A percentile compares a stretch with the other conserved stretches of the same genome.
Evolutionary conservation across 2,329 filamentous ascomycete genomes (phyloP).

Genomic region (Aspergillus brasiliensis): DNA sequence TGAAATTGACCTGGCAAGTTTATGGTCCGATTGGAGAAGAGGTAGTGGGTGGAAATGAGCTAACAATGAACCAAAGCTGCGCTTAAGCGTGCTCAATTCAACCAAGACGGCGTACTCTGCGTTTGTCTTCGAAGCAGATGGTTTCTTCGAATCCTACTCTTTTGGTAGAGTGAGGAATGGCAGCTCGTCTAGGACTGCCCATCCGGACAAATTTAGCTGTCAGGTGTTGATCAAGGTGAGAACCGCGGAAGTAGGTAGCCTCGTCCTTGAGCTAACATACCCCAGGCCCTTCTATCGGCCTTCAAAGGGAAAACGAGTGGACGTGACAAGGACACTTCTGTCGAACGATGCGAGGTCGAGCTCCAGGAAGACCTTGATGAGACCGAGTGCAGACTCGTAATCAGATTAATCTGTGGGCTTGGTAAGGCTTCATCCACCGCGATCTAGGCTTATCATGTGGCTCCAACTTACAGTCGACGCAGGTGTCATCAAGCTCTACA

Average conservation of each 20-base stretch:
- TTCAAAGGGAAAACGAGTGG: constrained; percentile 63
- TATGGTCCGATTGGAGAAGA: neutral
- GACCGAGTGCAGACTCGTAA: constrained; percentile 61
- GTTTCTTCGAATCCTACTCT: constrained; percentile 62
- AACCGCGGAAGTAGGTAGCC: neutral
- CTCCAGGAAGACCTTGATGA: constrained; percentile 59
- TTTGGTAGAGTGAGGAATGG: constrained; percentile 43
- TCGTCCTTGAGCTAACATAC: constrained; percentile 9
- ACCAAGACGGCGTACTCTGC: constrained; percentile 66
- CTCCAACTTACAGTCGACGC: constrained; percentile 6
- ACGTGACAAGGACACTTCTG: constrained; percentile 59
- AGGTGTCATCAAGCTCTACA: constrained; percentile 67
- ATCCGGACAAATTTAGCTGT: constrained; percentile 57
- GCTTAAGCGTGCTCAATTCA: constrained; percentile 62
- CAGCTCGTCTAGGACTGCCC: constrained; percentile 26
- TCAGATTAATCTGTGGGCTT: constrained; percentile 64
- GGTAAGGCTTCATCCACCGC: constrained; percentile 39
- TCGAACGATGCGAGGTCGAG: constrained; percentile 64
- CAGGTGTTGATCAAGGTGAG: constrained; percentile 60
- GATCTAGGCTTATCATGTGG: neutral
- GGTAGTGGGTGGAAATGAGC: neutral
- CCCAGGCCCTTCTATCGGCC: constrained; percentile 59
- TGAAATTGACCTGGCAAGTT: constrained; percentile 50
- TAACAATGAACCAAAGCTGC: constrained; percentile 51
- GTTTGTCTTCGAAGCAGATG: constrained; percentile 55